phyloP scores from a whole-genome alignment of 129 eudicot species.

The Glebionis coronaria region DNA sequence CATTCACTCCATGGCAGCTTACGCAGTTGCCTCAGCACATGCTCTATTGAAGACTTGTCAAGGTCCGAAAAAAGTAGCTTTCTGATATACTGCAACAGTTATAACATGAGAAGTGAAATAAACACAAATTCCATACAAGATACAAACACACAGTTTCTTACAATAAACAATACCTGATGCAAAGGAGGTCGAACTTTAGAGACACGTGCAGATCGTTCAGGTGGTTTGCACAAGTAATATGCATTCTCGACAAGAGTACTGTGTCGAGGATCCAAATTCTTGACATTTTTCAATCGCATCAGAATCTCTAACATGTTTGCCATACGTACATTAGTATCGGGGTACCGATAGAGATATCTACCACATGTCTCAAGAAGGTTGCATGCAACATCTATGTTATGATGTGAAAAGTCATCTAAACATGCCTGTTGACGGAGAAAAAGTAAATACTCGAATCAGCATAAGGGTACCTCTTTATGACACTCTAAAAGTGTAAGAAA shows the following conservation, averaged over 20 bases:
- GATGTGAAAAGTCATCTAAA: conserved; percentile 93
- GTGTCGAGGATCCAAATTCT: conserved; percentile 95
- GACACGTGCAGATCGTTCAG: conserved; percentile 93
- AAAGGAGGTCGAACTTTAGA: conserved; percentile 94
- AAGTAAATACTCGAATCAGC: conserved; percentile 13
- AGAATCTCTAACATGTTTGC: conserved; percentile 94
- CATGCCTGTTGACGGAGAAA: conserved; percentile 56
- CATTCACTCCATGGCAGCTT: conserved; percentile 97
- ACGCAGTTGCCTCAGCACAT: conserved; percentile 88
- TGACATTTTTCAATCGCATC: conserved; percentile 92
- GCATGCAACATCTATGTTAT: conserved; percentile 98
- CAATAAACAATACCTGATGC: conserved; percentile 66
- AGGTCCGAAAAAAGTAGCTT: conserved; percentile 90
- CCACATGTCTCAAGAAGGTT: conserved; percentile 99
- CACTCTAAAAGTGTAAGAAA: not conserved
- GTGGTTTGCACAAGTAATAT: conserved; percentile 94
- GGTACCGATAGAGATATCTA: conserved; percentile 86
- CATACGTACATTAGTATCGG: conserved; percentile 92
- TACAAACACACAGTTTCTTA: not conserved
- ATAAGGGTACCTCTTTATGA: not conserved
- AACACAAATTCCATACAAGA: not conserved
- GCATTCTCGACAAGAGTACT: conserved; percentile 98
- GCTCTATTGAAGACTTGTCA: conserved; percentile 87
- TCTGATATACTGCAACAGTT: conserved; percentile 75
- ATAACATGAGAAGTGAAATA: conserved; percentile 22